Evolutionary conservation across 2,329 filamentous ascomycete genomes (phyloP).

Genomic region (Drechslera avenae): DNA sequence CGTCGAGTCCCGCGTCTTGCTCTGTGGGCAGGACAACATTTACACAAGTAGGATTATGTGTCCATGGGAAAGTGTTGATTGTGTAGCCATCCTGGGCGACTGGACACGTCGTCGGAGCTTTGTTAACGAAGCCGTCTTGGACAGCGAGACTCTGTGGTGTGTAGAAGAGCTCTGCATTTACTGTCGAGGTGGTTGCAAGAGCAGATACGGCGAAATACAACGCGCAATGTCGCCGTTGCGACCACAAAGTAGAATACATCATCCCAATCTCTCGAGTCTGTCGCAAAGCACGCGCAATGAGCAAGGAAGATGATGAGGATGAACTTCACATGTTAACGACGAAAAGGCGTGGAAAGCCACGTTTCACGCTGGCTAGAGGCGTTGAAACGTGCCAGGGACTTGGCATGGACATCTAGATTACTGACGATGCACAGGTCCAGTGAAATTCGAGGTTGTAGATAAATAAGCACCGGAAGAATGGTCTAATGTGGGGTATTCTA

Average conservation of each 20-base stretch:
- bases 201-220: conserved; percentile 3
- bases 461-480: conserved; percentile 15
- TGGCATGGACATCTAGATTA: conserved; percentile 13
- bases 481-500: conserved; percentile 10
- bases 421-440: conserved; percentile 1
- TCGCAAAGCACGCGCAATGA: not conserved
- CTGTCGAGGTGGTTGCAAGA: conserved; percentile 6
- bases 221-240: not conserved
- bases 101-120: conserved; percentile 24
- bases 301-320: not conserved
- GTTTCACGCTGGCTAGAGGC: conserved; percentile 21
- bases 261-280: not conserved
- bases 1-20: conserved; percentile 11
- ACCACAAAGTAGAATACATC: conserved; percentile 3
- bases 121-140: conserved; percentile 26
- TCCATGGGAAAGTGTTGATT: conserved; percentile 37
- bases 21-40: conserved; percentile 15
- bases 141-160: conserved; percentile 25
- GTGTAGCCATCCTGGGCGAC: conserved; percentile 31
- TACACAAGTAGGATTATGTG: conserved; percentile 35
- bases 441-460: conserved; percentile 5
- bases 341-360: conserved; percentile 19
- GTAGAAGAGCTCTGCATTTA: conserved; percentile 22
- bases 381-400: conserved; percentile 21
- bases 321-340: conserved; percentile 1